Base-by-base conservation (phyloP, 441 rosid species). In the Adansonia gregorii region DNA sequence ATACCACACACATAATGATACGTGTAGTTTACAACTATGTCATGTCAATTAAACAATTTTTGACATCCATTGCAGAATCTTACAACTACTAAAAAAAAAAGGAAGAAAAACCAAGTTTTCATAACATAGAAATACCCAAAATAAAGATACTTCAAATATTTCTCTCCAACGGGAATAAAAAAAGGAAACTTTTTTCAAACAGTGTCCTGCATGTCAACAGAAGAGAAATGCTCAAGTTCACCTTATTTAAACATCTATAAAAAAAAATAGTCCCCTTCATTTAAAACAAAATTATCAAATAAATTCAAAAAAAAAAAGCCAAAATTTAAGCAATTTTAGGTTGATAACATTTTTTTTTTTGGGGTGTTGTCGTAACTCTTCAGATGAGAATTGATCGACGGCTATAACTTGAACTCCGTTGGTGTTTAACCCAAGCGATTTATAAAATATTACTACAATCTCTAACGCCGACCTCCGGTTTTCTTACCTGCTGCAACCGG, bases 391-490 rank as follows among this genome's bases (percentile, higher is more conserved):
- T 35, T 48, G 41, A 68, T 68, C 39, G 41, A 46, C 51, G 2
- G 67, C 82, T 78, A 56, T 68, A 67, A 74, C 78, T 79, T 76
- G 24, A 43, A 72, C 82, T 46, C 68, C 5, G 60, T 66, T 48
- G 73, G 41, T 56, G 77, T 46, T 45, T 35, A 56, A 19, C 45
- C 43, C 19, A 61, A 48, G 17, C 68, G 17, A 67, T 55, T 68
- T 5, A 6, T 6, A n/a, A 24, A 10, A 11, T 35, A 35, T 48
- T 59, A 45, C 22, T 48, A 49, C 67, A 60, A 24, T 27, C 27
- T n/a, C 87, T 83, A 86, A 10, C 94, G 88, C 31, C 94, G 92
- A 39, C 94, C 93, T 8, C 88, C 92, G 3, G 86, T 77, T 82
- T 92, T 92, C 78, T 87, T 88, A 22, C n/a, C n/a, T n/a, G 67